Conservation (phyloP, 2,329 filamentous ascomycete genomes). For the Xylariaceae sp. region DNA sequence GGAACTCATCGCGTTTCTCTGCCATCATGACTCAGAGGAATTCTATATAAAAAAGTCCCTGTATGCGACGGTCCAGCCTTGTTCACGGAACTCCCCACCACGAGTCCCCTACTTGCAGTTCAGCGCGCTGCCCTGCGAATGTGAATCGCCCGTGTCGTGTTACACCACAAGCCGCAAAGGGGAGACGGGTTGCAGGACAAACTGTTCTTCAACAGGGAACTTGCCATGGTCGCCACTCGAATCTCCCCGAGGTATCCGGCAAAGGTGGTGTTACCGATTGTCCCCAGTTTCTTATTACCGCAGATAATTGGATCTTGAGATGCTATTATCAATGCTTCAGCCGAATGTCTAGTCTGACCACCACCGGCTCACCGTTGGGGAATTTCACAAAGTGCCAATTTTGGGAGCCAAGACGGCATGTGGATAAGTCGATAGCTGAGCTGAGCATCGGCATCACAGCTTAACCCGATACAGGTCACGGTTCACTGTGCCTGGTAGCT, state of each 20-base stretch:
- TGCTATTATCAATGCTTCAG: neutral
- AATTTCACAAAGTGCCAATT: conserved; percentile 2
- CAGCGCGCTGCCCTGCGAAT: neutral
- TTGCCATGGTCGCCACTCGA: neutral
- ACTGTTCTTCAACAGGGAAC: neutral
- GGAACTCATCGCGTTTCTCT: neutral
- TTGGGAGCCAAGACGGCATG: neutral
- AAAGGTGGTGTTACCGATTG: neutral
- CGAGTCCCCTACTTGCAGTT: conserved; percentile 4
- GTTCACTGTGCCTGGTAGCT: neutral
- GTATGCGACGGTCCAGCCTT: neutral
- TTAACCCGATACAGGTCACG: conserved; percentile 1
- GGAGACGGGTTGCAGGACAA: neutral
- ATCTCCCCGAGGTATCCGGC: neutral
- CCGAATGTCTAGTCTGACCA: conserved; percentile 10
- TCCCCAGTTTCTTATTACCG: neutral
- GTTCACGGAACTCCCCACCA: conserved; percentile 18
- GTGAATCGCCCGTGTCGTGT: conserved; percentile 6
- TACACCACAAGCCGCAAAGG: conserved; percentile 7
- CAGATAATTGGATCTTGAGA: neutral
- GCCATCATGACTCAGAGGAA: neutral
- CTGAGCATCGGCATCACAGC: neutral
- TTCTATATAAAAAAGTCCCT: neutral
- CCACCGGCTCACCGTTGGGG: conserved; percentile 19
- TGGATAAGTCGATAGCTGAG: neutral